Evolutionary conservation across 305 asterid species (phyloP).

Genomic region (Fraxinus dipetala): DNA sequence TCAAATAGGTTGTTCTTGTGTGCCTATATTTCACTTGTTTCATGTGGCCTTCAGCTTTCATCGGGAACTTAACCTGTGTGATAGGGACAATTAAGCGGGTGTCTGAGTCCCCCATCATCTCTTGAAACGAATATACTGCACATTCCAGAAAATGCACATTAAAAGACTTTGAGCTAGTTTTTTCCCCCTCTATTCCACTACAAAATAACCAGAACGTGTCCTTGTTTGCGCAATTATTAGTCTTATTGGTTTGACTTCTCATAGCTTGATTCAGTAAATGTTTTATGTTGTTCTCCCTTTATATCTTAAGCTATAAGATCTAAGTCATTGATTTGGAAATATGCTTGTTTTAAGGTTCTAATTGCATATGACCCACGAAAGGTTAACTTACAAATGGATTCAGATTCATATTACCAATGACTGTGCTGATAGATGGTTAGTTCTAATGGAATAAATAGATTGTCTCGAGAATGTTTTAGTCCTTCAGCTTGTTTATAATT

Average conservation of each 20-base stretch:
- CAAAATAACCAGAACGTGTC: not conserved
- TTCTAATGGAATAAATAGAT: not conserved
- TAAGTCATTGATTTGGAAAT: not conserved
- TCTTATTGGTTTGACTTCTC: not conserved
- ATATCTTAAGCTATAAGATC: not conserved
- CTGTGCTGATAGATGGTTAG: not conserved
- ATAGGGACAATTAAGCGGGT: not conserved
- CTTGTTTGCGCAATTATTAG: not conserved
- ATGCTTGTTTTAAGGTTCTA: not conserved
- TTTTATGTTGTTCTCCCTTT: not conserved
- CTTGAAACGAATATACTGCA: not conserved
- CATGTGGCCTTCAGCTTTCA: slow-evolving; percentile 4
- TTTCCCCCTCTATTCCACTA: not conserved
- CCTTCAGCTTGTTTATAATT: not conserved
- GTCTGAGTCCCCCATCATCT: not conserved
- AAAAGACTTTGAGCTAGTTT: not conserved
- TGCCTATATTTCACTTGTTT: not conserved
- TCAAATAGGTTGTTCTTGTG: not conserved
- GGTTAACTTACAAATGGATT: not conserved
- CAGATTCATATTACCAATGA: not conserved
- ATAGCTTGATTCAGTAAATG: not conserved
- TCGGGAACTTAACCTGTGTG: not conserved
- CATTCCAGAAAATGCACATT: not conserved
- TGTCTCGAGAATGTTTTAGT: not conserved
- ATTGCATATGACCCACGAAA: not conserved